Conservation (phyloP, 176 grass and related monocot species). For the Bolboschoenus planiculmis region DNA sequence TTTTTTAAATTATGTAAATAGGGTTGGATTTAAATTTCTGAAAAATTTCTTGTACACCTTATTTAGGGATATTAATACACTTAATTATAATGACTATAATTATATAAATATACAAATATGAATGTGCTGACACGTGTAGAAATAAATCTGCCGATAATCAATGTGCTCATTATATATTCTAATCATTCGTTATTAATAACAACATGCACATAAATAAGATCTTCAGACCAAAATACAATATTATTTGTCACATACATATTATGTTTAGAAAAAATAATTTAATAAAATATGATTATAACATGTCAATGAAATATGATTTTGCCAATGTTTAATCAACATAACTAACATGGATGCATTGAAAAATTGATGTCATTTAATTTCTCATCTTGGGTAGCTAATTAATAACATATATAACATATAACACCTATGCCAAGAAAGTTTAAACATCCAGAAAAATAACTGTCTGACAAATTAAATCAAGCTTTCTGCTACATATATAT, state of each 20-base stretch:
- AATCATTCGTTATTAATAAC: neutral
- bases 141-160: neutral
- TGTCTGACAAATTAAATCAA: neutral
- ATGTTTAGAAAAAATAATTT: too few species aligned
- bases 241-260: too few species aligned
- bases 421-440: neutral
- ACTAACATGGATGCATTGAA: neutral
- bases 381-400: neutral
- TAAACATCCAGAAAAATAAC: neutral
- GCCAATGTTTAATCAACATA: neutral
- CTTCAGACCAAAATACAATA: neutral
- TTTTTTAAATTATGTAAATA: too few species aligned
- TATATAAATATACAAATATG: too few species aligned
- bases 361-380: neutral
- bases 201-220: neutral
- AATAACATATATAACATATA: too few species aligned
- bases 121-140: too few species aligned
- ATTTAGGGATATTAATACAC: too few species aligned
- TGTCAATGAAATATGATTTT: neutral
- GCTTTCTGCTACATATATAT: neutral
- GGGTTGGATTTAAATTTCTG: too few species aligned
- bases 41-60: too few species aligned
- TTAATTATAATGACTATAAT: too few species aligned
- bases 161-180: neutral
- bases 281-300: too few species aligned